Evolutionary conservation across 169 alveolate species (phyloP), one percentile per base, ranked within the genome.

Genomic region (Cryptosporidium canis): DNA sequence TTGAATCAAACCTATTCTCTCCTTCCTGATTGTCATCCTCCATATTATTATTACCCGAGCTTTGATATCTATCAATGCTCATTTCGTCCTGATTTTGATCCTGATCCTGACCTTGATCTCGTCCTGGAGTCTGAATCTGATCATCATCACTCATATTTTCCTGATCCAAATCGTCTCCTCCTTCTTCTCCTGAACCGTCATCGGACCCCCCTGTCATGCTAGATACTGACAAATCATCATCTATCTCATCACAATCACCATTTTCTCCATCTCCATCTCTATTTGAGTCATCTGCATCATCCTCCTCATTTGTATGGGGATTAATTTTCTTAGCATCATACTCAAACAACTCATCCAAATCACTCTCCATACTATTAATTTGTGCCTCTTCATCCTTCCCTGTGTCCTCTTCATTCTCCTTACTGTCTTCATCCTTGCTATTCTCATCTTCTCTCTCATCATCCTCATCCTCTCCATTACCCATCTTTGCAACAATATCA

Each of bases 211-310:
- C 65, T 51, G n/a, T 33, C 9, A 51, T 18, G 24, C 24, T 33
- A 51, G 63, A 51, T 51, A 51, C 24, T 51, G 63, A 12, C 24
- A 51, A 6, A 9, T 93, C 90, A 2, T 83, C 93, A 8, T 83
- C 70, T 3, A 37, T 66, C 24, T 72, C 91, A 33, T 24, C 29
- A 1, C 29, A 35, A 61, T 63, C 44, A 63, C 47, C 67, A n/a
- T 92, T 64, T 37, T 83, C 48, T 12, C 83, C 72, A 24, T 77
- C 83, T 56, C 67, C 68, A 27, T 83, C 83, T 21, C 55, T 92
- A 29, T 92, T 92, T 70, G 90, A 68, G 35, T 94, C 87, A 37
- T 93, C 94, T 53, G 93, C 92, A 47, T 91, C 92, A 61, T 93
- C 85, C 27, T 92, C 91, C 14, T 63, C 63, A 8, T 51, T 37